Evolutionary conservation across 495 filamentous ascomycete genomes (phyloP).

Genomic region (Cairneyella variabilis): DNA sequence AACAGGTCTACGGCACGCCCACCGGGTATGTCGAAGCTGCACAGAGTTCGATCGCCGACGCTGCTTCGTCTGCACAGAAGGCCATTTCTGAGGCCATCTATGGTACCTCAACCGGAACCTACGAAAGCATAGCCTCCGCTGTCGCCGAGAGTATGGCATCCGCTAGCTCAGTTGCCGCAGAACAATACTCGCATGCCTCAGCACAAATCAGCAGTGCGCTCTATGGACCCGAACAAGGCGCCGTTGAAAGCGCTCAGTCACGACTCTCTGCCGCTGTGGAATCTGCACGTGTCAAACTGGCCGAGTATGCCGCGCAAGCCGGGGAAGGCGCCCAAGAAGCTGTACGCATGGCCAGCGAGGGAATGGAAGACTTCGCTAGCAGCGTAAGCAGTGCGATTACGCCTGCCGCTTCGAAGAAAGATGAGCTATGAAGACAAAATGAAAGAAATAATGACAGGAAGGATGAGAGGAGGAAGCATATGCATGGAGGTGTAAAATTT

Average conservation of each 20-base stretch:
- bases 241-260: constrained; percentile 27
- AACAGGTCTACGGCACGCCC: constrained; percentile 53
- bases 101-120: constrained; percentile 30
- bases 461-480: background rate
- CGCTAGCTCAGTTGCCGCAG: constrained; percentile 41
- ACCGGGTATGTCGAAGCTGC: constrained; percentile 46
- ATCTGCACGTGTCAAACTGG: constrained; percentile 21
- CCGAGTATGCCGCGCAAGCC: constrained; percentile 19
- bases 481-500: too few relatives aligned
- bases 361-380: constrained; percentile 27
- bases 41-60: constrained; percentile 41
- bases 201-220: constrained; percentile 15
- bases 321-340: constrained; percentile 21
- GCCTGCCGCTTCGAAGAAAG: constrained; percentile 15
- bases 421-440: constrained; percentile 19
- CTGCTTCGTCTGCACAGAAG: constrained; percentile 44
- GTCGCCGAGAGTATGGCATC: constrained; percentile 28
- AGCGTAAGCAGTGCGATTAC: constrained; percentile 20
- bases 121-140: constrained; percentile 19
- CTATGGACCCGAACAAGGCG: constrained; percentile 26
- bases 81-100: constrained; percentile 54
- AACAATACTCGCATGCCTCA: constrained; percentile 37
- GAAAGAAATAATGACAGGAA: background rate
- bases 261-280: constrained; percentile 22
- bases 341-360: constrained; percentile 23